Evolutionary conservation across 1,284 basidiomycete species (phyloP).

Genomic region (Cryptococcus floricola): DNA sequence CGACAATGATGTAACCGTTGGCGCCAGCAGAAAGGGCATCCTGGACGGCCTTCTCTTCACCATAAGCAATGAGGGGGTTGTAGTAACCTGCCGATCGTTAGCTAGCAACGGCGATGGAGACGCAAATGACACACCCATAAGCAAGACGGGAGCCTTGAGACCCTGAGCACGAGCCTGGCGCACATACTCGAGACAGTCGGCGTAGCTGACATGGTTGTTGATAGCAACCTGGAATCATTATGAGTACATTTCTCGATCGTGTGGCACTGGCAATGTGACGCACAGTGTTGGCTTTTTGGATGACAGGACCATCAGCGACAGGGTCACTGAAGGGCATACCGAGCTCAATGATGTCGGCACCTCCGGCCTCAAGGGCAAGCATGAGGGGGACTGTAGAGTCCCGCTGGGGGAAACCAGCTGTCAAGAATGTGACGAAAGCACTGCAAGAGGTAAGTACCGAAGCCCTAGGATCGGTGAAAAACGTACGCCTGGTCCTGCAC

Average conservation of each 20-base stretch:
- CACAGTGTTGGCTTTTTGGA: constrained; percentile 88
- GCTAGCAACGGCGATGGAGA: neutral
- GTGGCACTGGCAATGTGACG: constrained; percentile 34
- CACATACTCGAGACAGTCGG: constrained; percentile 69
- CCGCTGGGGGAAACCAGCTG: constrained; percentile 77
- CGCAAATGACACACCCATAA: constrained; percentile 70
- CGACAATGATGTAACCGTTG: constrained; percentile 96
- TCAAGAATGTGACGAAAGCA: constrained; percentile 82
- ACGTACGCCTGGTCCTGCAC: constrained; percentile 19
- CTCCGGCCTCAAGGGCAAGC: constrained; percentile 87
- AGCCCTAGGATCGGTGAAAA: neutral
- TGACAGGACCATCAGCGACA: constrained; percentile 86
- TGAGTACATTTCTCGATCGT: neutral
- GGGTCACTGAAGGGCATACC: constrained; percentile 97
- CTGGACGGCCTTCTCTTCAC: constrained; percentile 85
- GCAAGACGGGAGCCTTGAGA: constrained; percentile 76
- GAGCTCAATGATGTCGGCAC: constrained; percentile 91
- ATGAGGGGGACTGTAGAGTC: constrained; percentile 81
- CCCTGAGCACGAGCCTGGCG: constrained; percentile 75
- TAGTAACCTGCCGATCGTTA: constrained; percentile 69
- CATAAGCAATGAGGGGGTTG: constrained; percentile 92
- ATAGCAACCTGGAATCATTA: constrained; percentile 64
- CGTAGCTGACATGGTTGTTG: constrained; percentile 71
- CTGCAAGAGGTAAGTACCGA: constrained; percentile 46
- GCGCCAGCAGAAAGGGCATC: constrained; percentile 86